Conservation (phyloP, 1,284 basidiomycete genomes). For the Tilletia walkeri region DNA sequence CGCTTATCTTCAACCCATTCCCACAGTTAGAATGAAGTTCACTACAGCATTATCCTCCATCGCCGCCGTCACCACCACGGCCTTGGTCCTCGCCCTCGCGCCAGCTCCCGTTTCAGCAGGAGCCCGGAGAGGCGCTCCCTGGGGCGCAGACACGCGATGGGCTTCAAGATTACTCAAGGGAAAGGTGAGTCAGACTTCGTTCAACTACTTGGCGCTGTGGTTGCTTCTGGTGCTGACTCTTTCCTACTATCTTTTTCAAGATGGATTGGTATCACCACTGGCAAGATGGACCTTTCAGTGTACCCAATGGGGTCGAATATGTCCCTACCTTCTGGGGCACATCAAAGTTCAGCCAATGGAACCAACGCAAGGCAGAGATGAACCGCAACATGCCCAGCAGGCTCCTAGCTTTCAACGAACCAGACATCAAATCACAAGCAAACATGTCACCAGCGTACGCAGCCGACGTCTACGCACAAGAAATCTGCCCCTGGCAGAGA, state of each 20-base stretch:
- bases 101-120: background rate
- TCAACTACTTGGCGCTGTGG: too few relatives aligned
- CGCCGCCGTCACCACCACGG: background rate
- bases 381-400: constrained; percentile 26
- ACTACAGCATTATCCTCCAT: background rate
- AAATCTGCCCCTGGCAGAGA: constrained; percentile 37
- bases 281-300: constrained; percentile 40
- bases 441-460: constrained; percentile 35
- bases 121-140: background rate
- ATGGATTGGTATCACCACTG: constrained; percentile 53
- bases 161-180: constrained; percentile 7
- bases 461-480: constrained; percentile 39
- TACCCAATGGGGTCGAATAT: constrained; percentile 38
- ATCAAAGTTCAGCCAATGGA: constrained; percentile 36
- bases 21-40: background rate
- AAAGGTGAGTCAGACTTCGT: background rate
- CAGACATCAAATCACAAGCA: constrained; percentile 45
- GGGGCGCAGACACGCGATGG: constrained; percentile 8
- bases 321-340: constrained; percentile 52
- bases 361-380: constrained; percentile 35
- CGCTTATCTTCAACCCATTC: too few relatives aligned
- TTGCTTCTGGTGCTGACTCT: background rate
- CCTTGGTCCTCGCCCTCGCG: background rate
- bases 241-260: background rate
- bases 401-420: constrained; percentile 49